Conservation (phyloP, 331 rosid species). For the Prunus yedoensis region DNA sequence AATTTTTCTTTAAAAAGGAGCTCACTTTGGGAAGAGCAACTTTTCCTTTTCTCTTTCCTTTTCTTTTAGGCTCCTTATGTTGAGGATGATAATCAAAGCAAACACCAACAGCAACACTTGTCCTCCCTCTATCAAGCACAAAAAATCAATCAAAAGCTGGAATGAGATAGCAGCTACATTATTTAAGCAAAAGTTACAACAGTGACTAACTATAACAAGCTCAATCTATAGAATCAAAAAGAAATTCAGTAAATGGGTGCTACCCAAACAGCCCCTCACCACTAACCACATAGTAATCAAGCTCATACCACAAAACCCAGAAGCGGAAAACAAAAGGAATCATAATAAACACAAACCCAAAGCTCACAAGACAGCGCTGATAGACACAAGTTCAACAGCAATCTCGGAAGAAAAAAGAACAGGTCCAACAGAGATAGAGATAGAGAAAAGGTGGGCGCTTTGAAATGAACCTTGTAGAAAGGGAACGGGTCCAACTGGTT, state of each 20-base stretch:
- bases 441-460: neutral
- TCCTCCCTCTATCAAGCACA: conserved; percentile 70
- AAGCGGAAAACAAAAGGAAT: neutral
- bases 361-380: neutral
- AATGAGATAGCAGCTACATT: neutral
- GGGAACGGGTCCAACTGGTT: conserved; percentile 90
- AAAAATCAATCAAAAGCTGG: neutral
- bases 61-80: conserved; percentile 53
- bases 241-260: neutral
- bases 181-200: neutral
- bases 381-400: neutral
- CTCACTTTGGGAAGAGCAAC: conserved; percentile 61
- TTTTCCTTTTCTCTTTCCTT: conserved; percentile 35
- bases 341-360: neutral
- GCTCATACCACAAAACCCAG: neutral
- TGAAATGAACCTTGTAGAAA: conserved; percentile 68
- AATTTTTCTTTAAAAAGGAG: neutral
- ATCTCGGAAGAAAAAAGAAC: neutral
- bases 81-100: conserved; percentile 61
- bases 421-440: neutral
- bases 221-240: neutral
- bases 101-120: conserved; percentile 81
- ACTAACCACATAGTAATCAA: neutral
- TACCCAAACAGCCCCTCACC: neutral
- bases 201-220: neutral